Conservation (phyloP, 2,329 filamentous ascomycete species). For the Calonectria hawksworthii region DNA sequence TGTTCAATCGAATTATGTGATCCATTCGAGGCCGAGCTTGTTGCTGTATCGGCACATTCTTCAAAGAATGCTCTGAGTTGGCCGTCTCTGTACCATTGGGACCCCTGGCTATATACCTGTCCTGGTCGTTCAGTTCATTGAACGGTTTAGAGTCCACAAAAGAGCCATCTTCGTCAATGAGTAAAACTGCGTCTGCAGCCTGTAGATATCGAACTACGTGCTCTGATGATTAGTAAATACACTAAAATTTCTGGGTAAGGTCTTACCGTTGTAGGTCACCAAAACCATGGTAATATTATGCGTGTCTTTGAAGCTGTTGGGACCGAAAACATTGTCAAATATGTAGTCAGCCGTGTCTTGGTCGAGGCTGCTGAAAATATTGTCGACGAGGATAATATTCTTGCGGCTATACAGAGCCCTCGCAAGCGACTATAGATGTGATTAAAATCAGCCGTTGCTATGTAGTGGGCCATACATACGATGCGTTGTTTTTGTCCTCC, state of each 20-base stretch:
- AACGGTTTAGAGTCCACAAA: not conserved
- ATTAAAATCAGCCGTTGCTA: no score
- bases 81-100: not conserved
- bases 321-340: constrained; percentile 34
- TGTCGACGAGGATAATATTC: not conserved
- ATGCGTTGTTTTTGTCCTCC: constrained; percentile 27
- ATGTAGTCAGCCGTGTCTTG: constrained; percentile 37
- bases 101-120: not conserved
- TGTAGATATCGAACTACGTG: not conserved
- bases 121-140: not conserved
- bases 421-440: constrained; percentile 45
- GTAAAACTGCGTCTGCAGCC: not conserved
- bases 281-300: not conserved
- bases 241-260: not conserved
- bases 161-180: not conserved
- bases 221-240: not conserved
- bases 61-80: not conserved
- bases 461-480: no score
- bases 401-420: not conserved
- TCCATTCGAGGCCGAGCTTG: not conserved
- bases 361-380: constrained; percentile 23
- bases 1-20: not conserved
- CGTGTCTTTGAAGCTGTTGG: constrained; percentile 17
- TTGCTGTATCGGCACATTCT: not conserved
- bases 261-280: not conserved